Evolutionary conservation across 2,329 filamentous ascomycete species (phyloP).

Genomic region (Fusarium sulawesiense): DNA sequence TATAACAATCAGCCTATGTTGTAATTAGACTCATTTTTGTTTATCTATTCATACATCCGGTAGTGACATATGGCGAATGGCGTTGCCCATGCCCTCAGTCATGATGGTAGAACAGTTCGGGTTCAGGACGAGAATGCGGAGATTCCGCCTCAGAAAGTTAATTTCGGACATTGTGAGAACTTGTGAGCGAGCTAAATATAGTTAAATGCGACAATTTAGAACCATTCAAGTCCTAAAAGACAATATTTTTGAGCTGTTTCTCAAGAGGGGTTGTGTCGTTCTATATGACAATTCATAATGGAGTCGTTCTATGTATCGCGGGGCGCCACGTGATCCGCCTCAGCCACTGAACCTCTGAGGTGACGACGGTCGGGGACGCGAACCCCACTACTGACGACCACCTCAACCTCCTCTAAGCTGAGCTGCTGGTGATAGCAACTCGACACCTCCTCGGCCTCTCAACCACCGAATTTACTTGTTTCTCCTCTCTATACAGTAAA

Average conservation of each 20-base stretch:
- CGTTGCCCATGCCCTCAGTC: slow-evolving; percentile 72
- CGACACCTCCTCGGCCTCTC: slow-evolving; percentile 38
- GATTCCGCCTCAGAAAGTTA: slow-evolving; percentile 25
- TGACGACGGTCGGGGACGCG: slow-evolving; percentile 51
- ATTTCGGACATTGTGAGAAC: slow-evolving; percentile 37
- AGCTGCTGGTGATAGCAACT: slow-evolving; percentile 44
- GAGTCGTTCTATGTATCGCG: slow-evolving; percentile 20
- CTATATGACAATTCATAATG: slow-evolving; percentile 13
- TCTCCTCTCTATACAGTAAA: slow-evolving; percentile 45
- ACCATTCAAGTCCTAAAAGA: not conserved
- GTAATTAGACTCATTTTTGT: not conserved
- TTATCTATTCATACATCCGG: slow-evolving; percentile 38
- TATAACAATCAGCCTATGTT: slow-evolving; percentile 31
- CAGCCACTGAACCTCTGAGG: slow-evolving; percentile 51
- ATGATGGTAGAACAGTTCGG: slow-evolving; percentile 81
- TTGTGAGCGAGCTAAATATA: not conserved
- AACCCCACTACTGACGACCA: slow-evolving; percentile 53
- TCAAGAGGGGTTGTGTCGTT: slow-evolving; percentile 13
- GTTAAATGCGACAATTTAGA: not conserved
- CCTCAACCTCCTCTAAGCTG: slow-evolving; percentile 46
- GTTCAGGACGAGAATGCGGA: slow-evolving; percentile 76
- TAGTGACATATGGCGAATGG: slow-evolving; percentile 57
- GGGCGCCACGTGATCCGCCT: slow-evolving; percentile 53
- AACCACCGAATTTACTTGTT: slow-evolving; percentile 17
- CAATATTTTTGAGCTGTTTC: slow-evolving; percentile 6